Evolutionary conservation across 306 rosid genomes (phyloP).

Genomic region (Quercus cerris): DNA sequence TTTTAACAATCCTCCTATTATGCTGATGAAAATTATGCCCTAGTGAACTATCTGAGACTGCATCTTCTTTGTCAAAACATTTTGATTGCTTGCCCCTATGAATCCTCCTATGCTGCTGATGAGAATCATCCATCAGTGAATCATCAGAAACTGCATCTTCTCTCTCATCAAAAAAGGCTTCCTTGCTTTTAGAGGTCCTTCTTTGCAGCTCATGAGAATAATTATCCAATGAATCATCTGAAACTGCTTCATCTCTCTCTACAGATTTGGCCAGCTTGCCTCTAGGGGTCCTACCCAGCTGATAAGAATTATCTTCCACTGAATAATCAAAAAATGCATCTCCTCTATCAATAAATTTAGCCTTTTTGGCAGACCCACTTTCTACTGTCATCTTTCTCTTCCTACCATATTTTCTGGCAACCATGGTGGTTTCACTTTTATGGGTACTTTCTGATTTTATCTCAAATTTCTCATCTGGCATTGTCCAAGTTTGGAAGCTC

Average conservation of each 20-base stretch:
- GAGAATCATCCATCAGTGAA: conserved; percentile 32
- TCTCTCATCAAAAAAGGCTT: conserved; percentile 18
- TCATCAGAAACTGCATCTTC: conserved; percentile 33
- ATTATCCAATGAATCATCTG: conserved; percentile 35
- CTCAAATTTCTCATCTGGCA: conserved; percentile 55
- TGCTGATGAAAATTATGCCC: conserved; percentile 25
- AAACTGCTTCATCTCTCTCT: conserved; percentile 28
- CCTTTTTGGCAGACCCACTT: conserved; percentile 48
- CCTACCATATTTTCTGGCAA: conserved; percentile 48
- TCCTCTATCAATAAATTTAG: conserved; percentile 41
- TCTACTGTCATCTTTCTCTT: conserved; percentile 66
- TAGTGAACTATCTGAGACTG: conserved; percentile 32
- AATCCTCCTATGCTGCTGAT: conserved; percentile 18
- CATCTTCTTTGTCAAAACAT: conserved; percentile 15
- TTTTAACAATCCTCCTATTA: conserved; percentile 24
- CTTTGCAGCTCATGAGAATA: conserved; percentile 21
- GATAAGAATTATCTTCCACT: conserved; percentile 36
- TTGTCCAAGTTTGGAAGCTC: conserved; percentile 40
- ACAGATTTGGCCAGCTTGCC: conserved; percentile 42
- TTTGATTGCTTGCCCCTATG: conserved; percentile 14
- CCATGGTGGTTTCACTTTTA: conserved; percentile 33
- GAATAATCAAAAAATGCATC: conserved; percentile 39
- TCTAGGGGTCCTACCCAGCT: conserved; percentile 51
- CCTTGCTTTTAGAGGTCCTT: conserved; percentile 13
- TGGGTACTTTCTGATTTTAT: conserved; percentile 38